Evolutionary conservation across 768 basidiomycete genomes (phyloP).

Genomic region (Leucosporidium creatinivorum): DNA sequence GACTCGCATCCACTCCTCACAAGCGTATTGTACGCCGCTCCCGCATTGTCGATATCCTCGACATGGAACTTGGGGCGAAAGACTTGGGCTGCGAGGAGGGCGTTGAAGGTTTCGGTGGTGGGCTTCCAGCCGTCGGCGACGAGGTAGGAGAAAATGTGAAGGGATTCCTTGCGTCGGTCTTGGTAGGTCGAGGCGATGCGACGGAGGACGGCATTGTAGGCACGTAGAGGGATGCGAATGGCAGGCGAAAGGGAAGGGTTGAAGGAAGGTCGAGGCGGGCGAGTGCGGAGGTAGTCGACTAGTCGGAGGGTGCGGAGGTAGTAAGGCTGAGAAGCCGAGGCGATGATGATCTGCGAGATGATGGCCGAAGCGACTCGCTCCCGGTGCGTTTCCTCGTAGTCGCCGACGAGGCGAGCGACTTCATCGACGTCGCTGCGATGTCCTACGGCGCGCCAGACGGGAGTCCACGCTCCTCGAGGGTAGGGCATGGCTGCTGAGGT

Average conservation of each 20-base stretch:
- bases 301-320: neutral
- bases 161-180: neutral
- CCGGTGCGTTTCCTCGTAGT: neutral
- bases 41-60: slow-evolving; percentile 1
- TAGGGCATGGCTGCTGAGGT: neutral
- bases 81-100: neutral
- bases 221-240: neutral
- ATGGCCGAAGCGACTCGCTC: neutral
- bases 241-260: neutral
- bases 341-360: neutral
- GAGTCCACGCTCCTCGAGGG: neutral
- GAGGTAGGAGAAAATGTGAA: neutral
- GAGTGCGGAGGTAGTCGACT: neutral
- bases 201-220: slow-evolving; percentile 1
- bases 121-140: neutral
- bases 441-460: neutral
- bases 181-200: neutral
- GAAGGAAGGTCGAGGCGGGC: neutral
- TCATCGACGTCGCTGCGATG: neutral
- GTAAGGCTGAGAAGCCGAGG: neutral
- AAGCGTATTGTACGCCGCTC: neutral
- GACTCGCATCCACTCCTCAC: neutral
- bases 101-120: neutral
- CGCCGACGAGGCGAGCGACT: neutral
- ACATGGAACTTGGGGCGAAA: neutral